phyloP scores from a whole-genome alignment of 768 basidiomycete species.

The Phaeotremella skinneri region DNA sequence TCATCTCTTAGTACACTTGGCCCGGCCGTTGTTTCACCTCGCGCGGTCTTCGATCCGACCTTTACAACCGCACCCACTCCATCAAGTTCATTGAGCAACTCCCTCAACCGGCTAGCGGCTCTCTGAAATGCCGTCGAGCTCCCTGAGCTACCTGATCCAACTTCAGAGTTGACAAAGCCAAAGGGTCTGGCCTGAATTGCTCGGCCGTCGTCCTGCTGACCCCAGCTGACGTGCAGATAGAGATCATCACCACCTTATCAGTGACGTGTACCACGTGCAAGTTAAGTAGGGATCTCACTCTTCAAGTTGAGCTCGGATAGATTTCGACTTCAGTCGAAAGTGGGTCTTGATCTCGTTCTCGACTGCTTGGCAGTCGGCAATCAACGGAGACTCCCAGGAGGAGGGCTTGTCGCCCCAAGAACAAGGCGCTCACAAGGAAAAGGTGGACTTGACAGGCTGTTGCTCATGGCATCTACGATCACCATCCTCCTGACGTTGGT shows the following conservation, averaged over 20 bases:
- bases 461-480: constrained; percentile 66
- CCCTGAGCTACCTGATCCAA: not conserved
- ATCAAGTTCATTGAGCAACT: constrained; percentile 27
- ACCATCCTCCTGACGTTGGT: constrained; percentile 92
- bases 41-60: too few relatives aligned
- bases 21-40: too few relatives aligned
- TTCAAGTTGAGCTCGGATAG: constrained; percentile 70
- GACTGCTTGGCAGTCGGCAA: constrained; percentile 65
- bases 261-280: not conserved
- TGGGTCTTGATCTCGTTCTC: constrained; percentile 83
- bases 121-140: constrained; percentile 13
- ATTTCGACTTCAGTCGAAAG: constrained; percentile 76
- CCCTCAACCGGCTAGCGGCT: constrained; percentile 14
- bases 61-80: too few relatives aligned
- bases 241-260: not conserved
- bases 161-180: not conserved
- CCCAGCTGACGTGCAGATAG: constrained; percentile 22
- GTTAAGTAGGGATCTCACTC: constrained; percentile 59
- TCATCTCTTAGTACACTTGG: too few relatives aligned
- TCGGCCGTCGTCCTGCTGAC: constrained; percentile 67
- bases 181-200: constrained; percentile 48
- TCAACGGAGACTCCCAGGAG: too few relatives aligned
- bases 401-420: not conserved
- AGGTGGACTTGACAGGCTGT: constrained; percentile 38
- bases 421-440: constrained; percentile 30